A percentile compares a stretch with the other conserved stretches of the same genome.
Evolutionary conservation across 768 basidiomycete genomes (phyloP).

Genomic region (Pleurotus sapidus): DNA sequence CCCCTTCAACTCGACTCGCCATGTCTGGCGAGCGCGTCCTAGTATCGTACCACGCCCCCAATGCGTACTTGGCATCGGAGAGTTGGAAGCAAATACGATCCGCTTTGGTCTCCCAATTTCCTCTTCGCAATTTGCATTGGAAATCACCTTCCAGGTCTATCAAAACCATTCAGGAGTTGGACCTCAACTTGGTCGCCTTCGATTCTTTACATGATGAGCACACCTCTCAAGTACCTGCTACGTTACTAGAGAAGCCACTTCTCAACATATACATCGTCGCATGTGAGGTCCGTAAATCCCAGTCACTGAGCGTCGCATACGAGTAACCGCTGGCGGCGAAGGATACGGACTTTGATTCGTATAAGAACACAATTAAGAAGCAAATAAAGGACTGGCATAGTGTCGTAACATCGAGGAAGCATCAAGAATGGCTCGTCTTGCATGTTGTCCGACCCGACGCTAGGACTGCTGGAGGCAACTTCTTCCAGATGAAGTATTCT

Average conservation of each 20-base stretch:
- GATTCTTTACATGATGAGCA: constrained; percentile 71
- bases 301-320: background rate
- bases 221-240: constrained; percentile 71
- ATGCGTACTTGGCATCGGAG: constrained; percentile 62
- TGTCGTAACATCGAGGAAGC: constrained; percentile 59
- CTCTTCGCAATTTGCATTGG: constrained; percentile 92
- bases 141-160: constrained; percentile 70
- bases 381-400: constrained; percentile 94
- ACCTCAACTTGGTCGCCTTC: constrained; percentile 67
- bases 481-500: constrained; percentile 82
- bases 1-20: too few relatives aligned
- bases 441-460: constrained; percentile 78
- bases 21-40: constrained; percentile 46
- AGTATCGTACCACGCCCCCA: constrained; percentile 66
- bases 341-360: constrained; percentile 69
- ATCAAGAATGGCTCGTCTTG: constrained; percentile 92
- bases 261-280: constrained; percentile 83
- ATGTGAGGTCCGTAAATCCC: constrained; percentile 68
- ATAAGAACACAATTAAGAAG: constrained; percentile 72
- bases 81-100: constrained; percentile 70
- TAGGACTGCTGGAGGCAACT: constrained; percentile 53
- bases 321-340: constrained; percentile 18
- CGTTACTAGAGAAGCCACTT: constrained; percentile 82
- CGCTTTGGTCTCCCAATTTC: constrained; percentile 69
- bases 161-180: constrained; percentile 87